These are phyloP conservation scores for Trichaptum fuscoviolaceum DNA, from an alignment of 768 basidiomycete genomes.

Conservation along the genomic window DNA sequence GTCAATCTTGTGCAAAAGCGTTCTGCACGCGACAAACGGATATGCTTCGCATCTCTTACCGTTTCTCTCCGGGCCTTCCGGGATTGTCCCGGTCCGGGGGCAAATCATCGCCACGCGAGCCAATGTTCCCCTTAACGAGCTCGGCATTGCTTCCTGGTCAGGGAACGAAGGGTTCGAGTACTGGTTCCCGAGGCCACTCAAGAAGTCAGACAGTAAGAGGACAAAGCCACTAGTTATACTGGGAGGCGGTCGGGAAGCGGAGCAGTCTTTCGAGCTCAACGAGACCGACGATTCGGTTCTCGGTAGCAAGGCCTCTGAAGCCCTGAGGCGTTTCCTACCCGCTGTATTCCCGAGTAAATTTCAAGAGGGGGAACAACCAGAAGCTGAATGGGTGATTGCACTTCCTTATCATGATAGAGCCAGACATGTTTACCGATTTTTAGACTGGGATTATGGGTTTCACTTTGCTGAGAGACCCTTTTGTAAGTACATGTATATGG, in stretches of 20 bases:
- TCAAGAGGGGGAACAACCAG: conserved; percentile 43
- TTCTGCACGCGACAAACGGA: conserved; percentile 85
- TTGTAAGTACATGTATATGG: conserved; percentile 50
- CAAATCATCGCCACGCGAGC: conserved; percentile 54
- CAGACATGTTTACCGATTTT: neutral
- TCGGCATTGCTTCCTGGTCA: conserved; percentile 41
- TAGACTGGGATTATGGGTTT: conserved; percentile 85
- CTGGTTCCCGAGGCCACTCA: conserved; percentile 71
- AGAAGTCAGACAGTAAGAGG: conserved; percentile 19
- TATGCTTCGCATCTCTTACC: conserved; percentile 79
- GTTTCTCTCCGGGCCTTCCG: conserved; percentile 45
- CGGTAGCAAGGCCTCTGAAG: conserved; percentile 40
- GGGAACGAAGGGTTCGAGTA: conserved; percentile 56
- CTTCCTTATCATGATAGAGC: neutral
- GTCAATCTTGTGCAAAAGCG: conserved; percentile 46
- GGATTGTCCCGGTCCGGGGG: conserved; percentile 68
- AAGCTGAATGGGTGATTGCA: conserved; percentile 74
- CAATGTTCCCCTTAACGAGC: conserved; percentile 28
- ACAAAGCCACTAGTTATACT: conserved; percentile 55
- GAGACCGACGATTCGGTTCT: conserved; percentile 54
- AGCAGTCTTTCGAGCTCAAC: conserved; percentile 43
- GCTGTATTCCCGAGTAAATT: conserved; percentile 50
- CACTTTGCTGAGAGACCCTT: conserved; percentile 56
- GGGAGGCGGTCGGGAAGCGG: conserved; percentile 59
- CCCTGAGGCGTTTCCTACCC: conserved; percentile 57